These are phyloP conservation scores for Microbotryum violaceum DNA, from an alignment of 1,284 basidiomycete species.

Conservation along the genomic window DNA sequence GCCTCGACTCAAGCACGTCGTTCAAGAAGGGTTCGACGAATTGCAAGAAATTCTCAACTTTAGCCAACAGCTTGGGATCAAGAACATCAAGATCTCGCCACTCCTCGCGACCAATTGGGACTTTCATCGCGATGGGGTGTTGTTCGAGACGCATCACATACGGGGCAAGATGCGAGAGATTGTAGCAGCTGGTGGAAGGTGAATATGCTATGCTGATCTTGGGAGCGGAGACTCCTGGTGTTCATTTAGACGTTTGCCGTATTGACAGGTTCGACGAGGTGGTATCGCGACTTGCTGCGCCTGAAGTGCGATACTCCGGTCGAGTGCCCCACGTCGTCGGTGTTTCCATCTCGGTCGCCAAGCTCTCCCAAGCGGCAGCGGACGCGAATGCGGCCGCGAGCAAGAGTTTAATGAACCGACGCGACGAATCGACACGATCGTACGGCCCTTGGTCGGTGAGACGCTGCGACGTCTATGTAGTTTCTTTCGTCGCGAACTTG, in stretches of 20 bases:
- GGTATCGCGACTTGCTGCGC: slow-evolving; percentile 46
- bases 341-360: slow-evolving; percentile 48
- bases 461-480: slow-evolving; percentile 52
- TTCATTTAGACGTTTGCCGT: background rate
- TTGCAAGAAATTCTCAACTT: slow-evolving; percentile 41
- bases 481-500: slow-evolving; percentile 44
- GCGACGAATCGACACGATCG: slow-evolving; percentile 42
- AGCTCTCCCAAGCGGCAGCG: slow-evolving; percentile 45
- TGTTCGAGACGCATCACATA: slow-evolving; percentile 48
- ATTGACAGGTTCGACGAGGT: slow-evolving; percentile 46
- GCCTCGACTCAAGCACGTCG: slow-evolving; percentile 22
- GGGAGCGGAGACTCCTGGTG: too few relatives aligned
- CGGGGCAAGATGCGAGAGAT: slow-evolving; percentile 46
- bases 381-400: slow-evolving; percentile 42
- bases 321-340: slow-evolving; percentile 47
- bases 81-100: slow-evolving; percentile 46
- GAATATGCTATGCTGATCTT: background rate
- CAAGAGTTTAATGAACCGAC: slow-evolving; percentile 39
- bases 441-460: slow-evolving; percentile 47
- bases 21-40: slow-evolving; percentile 28
- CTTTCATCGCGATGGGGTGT: slow-evolving; percentile 47
- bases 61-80: slow-evolving; percentile 45
- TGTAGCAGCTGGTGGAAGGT: slow-evolving; percentile 46
- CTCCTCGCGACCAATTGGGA: slow-evolving; percentile 41
- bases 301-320: slow-evolving; percentile 32